Evolutionary conservation across 164 flowering plant genomes (phyloP), one percentile per base, ranked within the genome.

Genomic region (Chimonanthus praecox): DNA sequence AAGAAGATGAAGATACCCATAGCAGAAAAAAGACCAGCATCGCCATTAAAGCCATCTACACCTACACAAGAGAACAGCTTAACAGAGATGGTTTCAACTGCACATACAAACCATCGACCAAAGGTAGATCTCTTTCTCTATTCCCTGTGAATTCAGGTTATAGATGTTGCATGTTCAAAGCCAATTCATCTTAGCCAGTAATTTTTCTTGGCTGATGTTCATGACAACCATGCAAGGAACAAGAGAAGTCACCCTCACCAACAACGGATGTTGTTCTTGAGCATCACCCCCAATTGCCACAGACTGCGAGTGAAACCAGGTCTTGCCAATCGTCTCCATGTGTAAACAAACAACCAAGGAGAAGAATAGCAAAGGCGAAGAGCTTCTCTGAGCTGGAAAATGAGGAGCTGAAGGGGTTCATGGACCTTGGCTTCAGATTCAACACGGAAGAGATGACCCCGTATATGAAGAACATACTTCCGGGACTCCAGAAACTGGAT

Each of bases 351-450:
- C 75, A 6, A 47, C 20, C 7, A 67, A 78, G 58, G n/a, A 79
- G 65, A n/a, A 75, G 47, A 54, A 54, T 82, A 49, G 69, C 70
- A 16, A 83, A 78, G 71, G 79, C 77, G 18, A 87, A 79, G 79
- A 87, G 81, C 82, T 73, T 79, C 47, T 60, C 69, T 44, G 93
- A 90, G 73, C 84, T 90, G 8, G 96, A 90, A 50, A 78, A 78
- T 21, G 89, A 89, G 79, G 95, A 90, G 78, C 79, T 89, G 10
- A 85, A 86, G 77, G 93, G 96, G 78, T 89, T 89, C 74, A 86
- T 84, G 85, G 93, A 90, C 75, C 76, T 90, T 6, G 96, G 96
- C 1, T 90, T 90, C 82, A 67, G 5, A 7, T 90, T 89, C 86
- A 76, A 84, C 64, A 80, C 78, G 76, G 87, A 86, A 16, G 64